A percentile compares a stretch with the other conserved stretches of the same genome.
Conservation (phyloP, 805 yeast genomes). For the Schizosaccharomyces lindneri region DNA sequence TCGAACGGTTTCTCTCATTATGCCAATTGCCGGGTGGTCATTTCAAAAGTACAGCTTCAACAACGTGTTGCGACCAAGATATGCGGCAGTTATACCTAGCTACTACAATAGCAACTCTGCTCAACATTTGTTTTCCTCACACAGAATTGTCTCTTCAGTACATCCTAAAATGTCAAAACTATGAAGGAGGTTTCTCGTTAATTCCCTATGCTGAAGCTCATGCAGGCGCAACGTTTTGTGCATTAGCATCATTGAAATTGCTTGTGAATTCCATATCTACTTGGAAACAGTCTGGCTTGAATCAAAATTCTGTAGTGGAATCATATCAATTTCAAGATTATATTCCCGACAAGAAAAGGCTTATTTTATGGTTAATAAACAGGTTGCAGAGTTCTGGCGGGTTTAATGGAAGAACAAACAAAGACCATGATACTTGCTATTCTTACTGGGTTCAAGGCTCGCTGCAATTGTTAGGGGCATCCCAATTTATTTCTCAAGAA, state of each 20-base stretch:
- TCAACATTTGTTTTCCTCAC: not conserved
- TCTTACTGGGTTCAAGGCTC: slow-evolving; percentile 67
- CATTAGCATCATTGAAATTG: slow-evolving; percentile 33
- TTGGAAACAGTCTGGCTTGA: not conserved
- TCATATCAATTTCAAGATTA: not conserved
- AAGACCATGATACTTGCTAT: slow-evolving; percentile 90
- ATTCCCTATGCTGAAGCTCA: slow-evolving; percentile 40
- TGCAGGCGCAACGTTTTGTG: slow-evolving; percentile 74
- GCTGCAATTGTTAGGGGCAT: slow-evolving; percentile 5
- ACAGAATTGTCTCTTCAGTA: not conserved
- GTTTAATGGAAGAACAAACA: slow-evolving; percentile 77
- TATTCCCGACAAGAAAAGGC: not conserved
- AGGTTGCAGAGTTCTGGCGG: slow-evolving; percentile 5
- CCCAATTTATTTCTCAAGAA: not conserved
- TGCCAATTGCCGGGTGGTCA: slow-evolving; percentile 6
- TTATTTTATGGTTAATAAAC: slow-evolving; percentile 6
- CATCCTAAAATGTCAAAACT: slow-evolving; percentile 11
- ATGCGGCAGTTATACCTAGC: slow-evolving; percentile 2
- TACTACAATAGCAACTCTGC: not conserved
- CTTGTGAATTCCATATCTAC: slow-evolving; percentile 11
- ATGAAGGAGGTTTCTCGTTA: slow-evolving; percentile 89
- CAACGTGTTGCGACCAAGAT: slow-evolving; percentile 4
- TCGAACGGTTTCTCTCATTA: not conserved
- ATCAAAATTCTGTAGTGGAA: slow-evolving; percentile 2
- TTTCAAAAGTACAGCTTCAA: slow-evolving; percentile 4